phyloP scores from a whole-genome alignment of 2,329 filamentous ascomycete species.

The Graphilbum sp. region DNA sequence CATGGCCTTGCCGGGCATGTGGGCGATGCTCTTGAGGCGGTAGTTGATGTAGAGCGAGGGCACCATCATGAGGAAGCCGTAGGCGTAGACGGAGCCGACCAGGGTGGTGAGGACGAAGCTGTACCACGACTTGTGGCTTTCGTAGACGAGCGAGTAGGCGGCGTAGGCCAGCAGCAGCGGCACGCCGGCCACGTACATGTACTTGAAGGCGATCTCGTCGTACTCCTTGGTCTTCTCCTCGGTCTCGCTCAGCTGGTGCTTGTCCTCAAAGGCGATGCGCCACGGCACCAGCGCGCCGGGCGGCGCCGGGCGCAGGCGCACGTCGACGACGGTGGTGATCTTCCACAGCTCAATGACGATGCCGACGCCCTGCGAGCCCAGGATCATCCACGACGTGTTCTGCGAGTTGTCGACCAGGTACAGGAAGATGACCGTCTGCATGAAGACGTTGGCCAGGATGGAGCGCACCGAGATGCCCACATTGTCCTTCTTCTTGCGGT shows the following conservation, averaged over 20 bases:
- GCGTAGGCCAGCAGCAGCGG: slow-evolving; percentile 83
- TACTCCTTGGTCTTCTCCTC: slow-evolving; percentile 98
- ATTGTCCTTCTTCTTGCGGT: slow-evolving; percentile 99
- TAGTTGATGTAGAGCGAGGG: slow-evolving; percentile 98
- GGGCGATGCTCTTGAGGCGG: slow-evolving; percentile 82
- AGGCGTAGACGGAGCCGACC: slow-evolving; percentile 91
- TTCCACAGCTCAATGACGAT: slow-evolving; percentile 67
- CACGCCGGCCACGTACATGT: slow-evolving; percentile 84
- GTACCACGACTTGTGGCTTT: slow-evolving; percentile 96
- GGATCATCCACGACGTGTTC: slow-evolving; percentile 97
- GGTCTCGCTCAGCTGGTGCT: slow-evolving; percentile 86
- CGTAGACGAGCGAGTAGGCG: slow-evolving; percentile 78
- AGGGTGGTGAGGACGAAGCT: slow-evolving; percentile 89
- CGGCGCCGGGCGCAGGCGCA: slow-evolving; percentile 55
- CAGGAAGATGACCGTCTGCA: slow-evolving; percentile 90
- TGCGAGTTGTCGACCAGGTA: slow-evolving; percentile 96
- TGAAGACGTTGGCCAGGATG: slow-evolving; percentile 93
- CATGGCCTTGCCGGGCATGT: slow-evolving; percentile 95
- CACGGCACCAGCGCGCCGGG: slow-evolving; percentile 63
- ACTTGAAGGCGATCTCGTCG: slow-evolving; percentile 93
- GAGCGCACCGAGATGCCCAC: slow-evolving; percentile 92
- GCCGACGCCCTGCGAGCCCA: slow-evolving; percentile 80
- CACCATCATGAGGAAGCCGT: slow-evolving; percentile 99
- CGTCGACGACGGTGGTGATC: slow-evolving; percentile 86
- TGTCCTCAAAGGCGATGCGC: slow-evolving; percentile 78